Evolutionary conservation across 306 rosid genomes (phyloP).

Genomic region (Casuarina cunninghamiana): DNA sequence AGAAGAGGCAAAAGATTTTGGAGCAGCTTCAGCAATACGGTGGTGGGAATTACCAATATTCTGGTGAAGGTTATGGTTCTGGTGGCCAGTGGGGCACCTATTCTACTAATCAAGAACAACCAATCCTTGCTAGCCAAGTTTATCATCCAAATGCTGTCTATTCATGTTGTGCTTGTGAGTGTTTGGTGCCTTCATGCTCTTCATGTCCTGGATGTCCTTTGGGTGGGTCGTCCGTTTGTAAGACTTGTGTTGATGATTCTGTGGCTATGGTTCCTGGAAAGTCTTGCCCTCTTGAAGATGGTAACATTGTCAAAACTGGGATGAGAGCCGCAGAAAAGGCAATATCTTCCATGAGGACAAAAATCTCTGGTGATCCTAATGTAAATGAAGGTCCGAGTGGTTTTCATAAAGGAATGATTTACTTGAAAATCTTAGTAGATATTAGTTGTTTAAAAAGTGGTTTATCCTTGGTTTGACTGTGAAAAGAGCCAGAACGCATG

Average conservation of each 20-base stretch:
- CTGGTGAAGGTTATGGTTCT: constrained; percentile 32
- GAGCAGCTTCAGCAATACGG: constrained; percentile 72
- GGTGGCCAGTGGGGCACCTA: constrained; percentile 33
- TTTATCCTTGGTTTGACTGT: constrained; percentile 10
- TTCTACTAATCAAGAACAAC: constrained; percentile 41
- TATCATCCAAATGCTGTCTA: constrained; percentile 45
- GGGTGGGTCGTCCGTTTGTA: constrained; percentile 41
- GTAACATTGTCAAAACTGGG: constrained; percentile 50
- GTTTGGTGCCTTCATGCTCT: constrained; percentile 34
- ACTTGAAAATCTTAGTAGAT: constrained; percentile 16
- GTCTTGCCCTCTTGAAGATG: constrained; percentile 45
- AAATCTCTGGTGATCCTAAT: constrained; percentile 41
- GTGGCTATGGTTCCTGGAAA: constrained; percentile 38
- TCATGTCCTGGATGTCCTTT: constrained; percentile 40
- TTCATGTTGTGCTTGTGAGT: constrained; percentile 53
- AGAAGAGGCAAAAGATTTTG: constrained; percentile 65
- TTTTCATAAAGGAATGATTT: constrained; percentile 12
- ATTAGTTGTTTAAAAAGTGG: constrained; percentile 3
- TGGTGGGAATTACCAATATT: constrained; percentile 54
- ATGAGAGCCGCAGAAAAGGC: constrained; percentile 80
- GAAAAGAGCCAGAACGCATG: constrained; percentile 1
- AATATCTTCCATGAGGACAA: constrained; percentile 49
- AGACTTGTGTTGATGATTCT: constrained; percentile 34
- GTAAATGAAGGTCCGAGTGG: constrained; percentile 53
- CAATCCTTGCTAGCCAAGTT: constrained; percentile 35